Conservation (phyloP, 164 flowering plant genomes). For the Magnolia officinalis region DNA sequence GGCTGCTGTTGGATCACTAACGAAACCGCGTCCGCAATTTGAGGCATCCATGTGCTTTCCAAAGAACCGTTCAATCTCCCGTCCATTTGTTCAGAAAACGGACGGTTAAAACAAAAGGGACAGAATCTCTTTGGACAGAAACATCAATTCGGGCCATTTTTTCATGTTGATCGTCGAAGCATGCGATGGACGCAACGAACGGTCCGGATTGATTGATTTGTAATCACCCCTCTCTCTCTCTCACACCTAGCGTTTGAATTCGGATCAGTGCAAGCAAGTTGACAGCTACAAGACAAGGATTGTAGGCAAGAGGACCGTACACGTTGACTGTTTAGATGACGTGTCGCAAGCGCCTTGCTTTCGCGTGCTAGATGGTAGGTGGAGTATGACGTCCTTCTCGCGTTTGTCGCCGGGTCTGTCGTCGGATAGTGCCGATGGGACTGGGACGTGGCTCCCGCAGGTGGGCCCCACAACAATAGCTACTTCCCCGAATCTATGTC, state of each 20-base stretch:
- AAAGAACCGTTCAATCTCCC: no score
- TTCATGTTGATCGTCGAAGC: no score
- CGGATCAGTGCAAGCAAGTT: background rate
- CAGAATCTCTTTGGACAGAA: no score
- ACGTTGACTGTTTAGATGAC: conserved; percentile 7
- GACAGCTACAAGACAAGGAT: conserved; percentile 20
- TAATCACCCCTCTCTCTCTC: no score
- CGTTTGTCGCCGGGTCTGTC: background rate
- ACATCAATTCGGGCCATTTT: no score
- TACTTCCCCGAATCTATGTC: conserved; percentile 16
- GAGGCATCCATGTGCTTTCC: no score
- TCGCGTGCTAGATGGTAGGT: background rate
- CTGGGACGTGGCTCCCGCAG: background rate
- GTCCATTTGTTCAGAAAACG: no score
- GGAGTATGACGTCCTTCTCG: background rate
- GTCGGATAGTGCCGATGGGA: background rate
- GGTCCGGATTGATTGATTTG: background rate
- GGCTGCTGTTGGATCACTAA: no score
- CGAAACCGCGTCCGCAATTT: no score
- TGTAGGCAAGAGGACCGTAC: conserved; percentile 1
- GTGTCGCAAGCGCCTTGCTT: background rate
- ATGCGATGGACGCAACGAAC: background rate
- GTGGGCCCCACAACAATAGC: conserved; percentile 6
- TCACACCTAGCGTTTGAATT: background rate
- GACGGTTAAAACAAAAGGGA: no score